Conservation (phyloP, 2,329 filamentous ascomycete genomes). For the Beauveria asiatica region DNA sequence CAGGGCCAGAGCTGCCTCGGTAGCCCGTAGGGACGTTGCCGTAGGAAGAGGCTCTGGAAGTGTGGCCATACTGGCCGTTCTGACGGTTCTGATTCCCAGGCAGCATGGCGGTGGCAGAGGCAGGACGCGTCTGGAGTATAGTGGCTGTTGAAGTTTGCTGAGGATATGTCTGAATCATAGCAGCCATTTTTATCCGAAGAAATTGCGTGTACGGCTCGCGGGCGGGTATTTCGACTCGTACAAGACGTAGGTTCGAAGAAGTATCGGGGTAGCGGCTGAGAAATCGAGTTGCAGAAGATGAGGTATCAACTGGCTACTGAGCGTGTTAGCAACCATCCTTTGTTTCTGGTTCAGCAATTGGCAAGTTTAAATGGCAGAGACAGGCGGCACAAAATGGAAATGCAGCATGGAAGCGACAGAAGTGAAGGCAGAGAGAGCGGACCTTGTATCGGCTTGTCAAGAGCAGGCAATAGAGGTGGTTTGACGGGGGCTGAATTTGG, state of each 20-base stretch:
- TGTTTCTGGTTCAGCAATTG: background rate
- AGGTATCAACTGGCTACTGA: background rate
- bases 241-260: background rate
- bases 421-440: background rate
- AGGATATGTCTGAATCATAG: constrained; percentile 73
- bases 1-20: constrained; percentile 47
- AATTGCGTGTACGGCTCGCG: background rate
- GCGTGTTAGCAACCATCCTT: background rate
- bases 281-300: background rate
- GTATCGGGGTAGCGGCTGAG: background rate
- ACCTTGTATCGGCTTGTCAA: background rate
- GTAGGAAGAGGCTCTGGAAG: constrained; percentile 7
- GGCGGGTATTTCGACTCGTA: background rate
- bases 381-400: no score
- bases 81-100: constrained; percentile 40
- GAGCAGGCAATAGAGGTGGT: background rate
- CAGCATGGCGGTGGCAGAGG: constrained; percentile 43
- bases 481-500: background rate
- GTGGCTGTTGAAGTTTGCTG: constrained; percentile 65
- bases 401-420: background rate
- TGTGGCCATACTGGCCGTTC: constrained; percentile 39
- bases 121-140: constrained; percentile 67
- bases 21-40: constrained; percentile 38
- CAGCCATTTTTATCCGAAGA: constrained; percentile 56
- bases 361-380: background rate